Evolutionary conservation across 441 rosid species (phyloP), one percentile per base, ranked within the genome.

Genomic region (Codiaeum variegatum): DNA sequence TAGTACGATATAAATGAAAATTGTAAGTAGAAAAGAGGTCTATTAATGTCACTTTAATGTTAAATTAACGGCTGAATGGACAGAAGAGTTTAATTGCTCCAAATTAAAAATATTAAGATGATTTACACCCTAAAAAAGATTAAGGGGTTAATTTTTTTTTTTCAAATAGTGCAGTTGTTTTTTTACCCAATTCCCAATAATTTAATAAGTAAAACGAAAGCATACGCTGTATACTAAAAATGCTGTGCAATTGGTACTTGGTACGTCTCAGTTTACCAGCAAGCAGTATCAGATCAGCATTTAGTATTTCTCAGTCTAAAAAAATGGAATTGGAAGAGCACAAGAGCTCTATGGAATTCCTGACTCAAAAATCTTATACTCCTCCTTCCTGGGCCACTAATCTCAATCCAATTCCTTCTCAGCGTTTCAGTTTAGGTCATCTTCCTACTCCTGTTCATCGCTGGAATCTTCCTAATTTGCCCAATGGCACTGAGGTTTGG

Each of bases 331-430:
- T 46, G 12, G 51, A 62, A n/a, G 26, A 52, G 15, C 15, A 34
- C 34, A 51, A 49, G 23, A 55, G 28, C 24, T 71, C 67, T 0
- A 13, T 78, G 80, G 83, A 85, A 3, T 91, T 94, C 79, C 90
- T 94, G n/a, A 70, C 79, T 13, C 79, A 74, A 71, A 89, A 80
- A 66, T 79, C 91, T 8, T 94, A 91, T 78, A 38, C 79, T 68
- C 89, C 97, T 70, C 97, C 98, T 67, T 74, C 94, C 0, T 92
- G 97, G 98, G 97, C 94, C 19, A 80, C 91, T 51, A 89, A 80
- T 81, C 97, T 94, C 80, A 83, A 52, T 52, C 96, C 90, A 0
- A 44, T 88, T 36, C 97, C 98, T 36, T 79, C 93, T 4, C 86
- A 88, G 72, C 77, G 77, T 75, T 77, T 88, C 91, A 90, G 97